A percentile compares a stretch with the other conserved stretches of the same genome.
Evolutionary conservation across 257 asterid genomes (phyloP).

Genomic region (Cynanchum wilfordii): DNA sequence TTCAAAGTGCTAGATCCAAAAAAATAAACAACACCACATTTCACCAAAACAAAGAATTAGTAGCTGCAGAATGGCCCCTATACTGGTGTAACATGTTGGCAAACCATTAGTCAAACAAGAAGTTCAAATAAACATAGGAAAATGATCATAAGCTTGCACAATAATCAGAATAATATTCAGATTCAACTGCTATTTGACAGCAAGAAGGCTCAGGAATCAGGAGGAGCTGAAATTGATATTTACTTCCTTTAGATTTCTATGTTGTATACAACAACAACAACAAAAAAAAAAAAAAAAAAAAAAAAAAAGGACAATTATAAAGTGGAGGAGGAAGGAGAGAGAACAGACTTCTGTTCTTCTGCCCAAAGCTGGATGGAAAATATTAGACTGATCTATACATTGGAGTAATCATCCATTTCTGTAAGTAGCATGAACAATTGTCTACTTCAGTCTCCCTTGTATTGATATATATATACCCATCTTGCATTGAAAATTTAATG

Average conservation of each 20-base stretch:
- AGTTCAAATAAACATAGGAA: neutral
- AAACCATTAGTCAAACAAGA: neutral
- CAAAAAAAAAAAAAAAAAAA: too few species aligned
- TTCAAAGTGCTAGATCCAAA: neutral
- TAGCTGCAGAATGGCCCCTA: neutral
- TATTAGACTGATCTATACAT: neutral
- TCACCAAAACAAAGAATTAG: neutral
- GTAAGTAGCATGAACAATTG: neutral
- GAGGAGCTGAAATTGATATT: neutral
- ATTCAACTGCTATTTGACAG: neutral
- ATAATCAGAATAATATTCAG: neutral
- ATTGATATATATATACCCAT: neutral
- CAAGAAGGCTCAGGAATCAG: neutral
- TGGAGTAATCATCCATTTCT: neutral
- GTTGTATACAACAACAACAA: neutral
- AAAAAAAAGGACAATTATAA: neutral
- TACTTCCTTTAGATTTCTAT: neutral
- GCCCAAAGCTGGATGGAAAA: neutral
- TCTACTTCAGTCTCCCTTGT: neutral
- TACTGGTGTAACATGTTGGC: neutral
- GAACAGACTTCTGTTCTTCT: too few species aligned
- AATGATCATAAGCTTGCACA: neutral
- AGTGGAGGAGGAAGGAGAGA: neutral
- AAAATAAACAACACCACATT: neutral
- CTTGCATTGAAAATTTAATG: neutral